Base-by-base conservation (phyloP, 345 rosid genomes). In the Chamaenerion angustifolium region DNA sequence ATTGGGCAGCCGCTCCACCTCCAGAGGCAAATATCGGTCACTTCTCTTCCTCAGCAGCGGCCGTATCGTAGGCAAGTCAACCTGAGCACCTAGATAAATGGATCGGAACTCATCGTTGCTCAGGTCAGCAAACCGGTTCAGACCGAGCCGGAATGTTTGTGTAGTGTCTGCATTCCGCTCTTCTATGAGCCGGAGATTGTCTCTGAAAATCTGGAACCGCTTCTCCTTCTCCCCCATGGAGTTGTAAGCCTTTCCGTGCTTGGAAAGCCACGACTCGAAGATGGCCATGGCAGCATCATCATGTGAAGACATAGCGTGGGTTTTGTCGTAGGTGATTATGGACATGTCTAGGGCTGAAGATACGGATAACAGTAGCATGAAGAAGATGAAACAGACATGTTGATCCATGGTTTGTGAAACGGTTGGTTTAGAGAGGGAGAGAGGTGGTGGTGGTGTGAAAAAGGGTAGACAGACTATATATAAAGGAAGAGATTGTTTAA, bases 81-180 rank as follows among this genome's bases (percentile, higher is more conserved):
- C 52, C 74, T 69, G 72, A 25, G 66, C 52, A n/a, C 98, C 96
- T 49, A 87, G 60, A 47, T 75, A 82, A 54, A 35, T 69, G 51
- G 83, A 67, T 61, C 88, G 80, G 77, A 78, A 92, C 82, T 92
- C 98, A 45, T 87, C 93, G 67, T 87, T 83, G 52, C 88, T 81
- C 54, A 92, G 62, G 67, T 92, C 96, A 27, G 98, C 95, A 41
- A 92, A 92, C 69, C 74, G 81, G 79, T 71, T 92, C 70, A 83
- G 60, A 27, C 96, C 96, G 40, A 92, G 75, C 57, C 16, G 61
- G 57, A 68, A 92, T 23, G 75, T 70, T 67, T 63, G 85, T 70
- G 71, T 67, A 13, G 41, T 37, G n/a, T 64, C 63, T 70, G 66
- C 59, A 74, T 87, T 92, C 56, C 82, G 95, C 35, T 78, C 80